phyloP scores from a whole-genome alignment of 169 alveolate genomes.

The Plasmodium coatneyi region DNA sequence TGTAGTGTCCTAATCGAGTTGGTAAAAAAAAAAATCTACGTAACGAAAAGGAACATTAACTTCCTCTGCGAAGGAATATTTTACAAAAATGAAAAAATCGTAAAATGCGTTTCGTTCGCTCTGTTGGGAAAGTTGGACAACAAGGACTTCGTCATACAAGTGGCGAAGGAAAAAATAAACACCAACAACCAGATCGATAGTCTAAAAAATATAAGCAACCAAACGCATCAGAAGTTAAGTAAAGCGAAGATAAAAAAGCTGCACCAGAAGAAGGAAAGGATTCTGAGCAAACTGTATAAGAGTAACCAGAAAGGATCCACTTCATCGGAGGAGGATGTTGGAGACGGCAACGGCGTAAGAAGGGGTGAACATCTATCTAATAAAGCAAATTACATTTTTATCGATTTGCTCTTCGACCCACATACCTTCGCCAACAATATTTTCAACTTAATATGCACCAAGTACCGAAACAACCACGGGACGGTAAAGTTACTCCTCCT shows the following conservation, averaged over 20 bases:
- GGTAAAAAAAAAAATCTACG: conserved; percentile 28
- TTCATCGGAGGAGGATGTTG: background rate
- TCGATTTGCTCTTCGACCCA: conserved; percentile 35
- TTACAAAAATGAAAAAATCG: conserved; percentile 48
- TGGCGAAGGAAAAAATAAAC: conserved; percentile 16
- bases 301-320: background rate
- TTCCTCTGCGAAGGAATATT: conserved; percentile 31
- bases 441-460: conserved; percentile 27
- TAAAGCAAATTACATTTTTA: conserved; percentile 8
- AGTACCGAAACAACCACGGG: conserved; percentile 17
- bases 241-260: conserved; percentile 35
- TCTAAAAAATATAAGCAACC: conserved; percentile 41
- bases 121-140: conserved; percentile 35
- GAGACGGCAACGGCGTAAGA: background rate
- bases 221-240: conserved; percentile 36
- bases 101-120: conserved; percentile 31
- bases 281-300: conserved; percentile 16
- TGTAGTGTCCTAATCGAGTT: conserved; percentile 53
- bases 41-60: conserved; percentile 24
- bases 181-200: conserved; percentile 11
- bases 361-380: background rate
- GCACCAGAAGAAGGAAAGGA: conserved; percentile 25
- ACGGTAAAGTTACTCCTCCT: conserved; percentile 17
- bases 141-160: conserved; percentile 9
- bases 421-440: conserved; percentile 24